Percentiles rank a stretch among this genome's conserved stretches.
These are phyloP conservation scores for Micractinium conductrix DNA, from an alignment of 139 green algal genomes.

Conservation along the genomic window DNA sequence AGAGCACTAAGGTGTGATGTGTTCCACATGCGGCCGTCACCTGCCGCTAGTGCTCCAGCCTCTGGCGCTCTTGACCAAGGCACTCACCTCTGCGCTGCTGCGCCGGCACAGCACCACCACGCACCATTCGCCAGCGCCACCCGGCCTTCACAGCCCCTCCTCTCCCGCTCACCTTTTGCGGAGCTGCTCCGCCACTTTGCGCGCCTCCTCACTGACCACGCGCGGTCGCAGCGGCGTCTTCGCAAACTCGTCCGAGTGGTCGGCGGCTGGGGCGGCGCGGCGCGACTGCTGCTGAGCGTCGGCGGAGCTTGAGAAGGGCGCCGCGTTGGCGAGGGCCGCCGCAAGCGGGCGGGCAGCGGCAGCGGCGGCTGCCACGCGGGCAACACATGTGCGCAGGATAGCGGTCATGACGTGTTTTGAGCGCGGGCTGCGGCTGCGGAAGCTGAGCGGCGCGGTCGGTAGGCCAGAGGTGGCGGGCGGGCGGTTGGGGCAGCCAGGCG, in stretches of 20 bases:
- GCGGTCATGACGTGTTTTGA: too few species aligned
- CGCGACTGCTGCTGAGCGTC: not conserved
- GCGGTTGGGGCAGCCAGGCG: too few species aligned
- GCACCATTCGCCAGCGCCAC: too few species aligned
- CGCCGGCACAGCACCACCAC: not conserved
- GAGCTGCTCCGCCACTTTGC: not conserved
- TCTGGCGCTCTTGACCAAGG: too few species aligned
- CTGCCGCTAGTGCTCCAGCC: too few species aligned
- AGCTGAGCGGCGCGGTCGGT: too few species aligned
- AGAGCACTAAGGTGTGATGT: not conserved
- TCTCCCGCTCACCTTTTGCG: too few species aligned
- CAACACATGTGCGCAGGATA: not conserved
- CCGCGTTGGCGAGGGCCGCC: not conserved
- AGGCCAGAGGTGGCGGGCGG: too few species aligned
- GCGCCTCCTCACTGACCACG: conserved; percentile 1
- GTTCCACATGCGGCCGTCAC: not conserved
- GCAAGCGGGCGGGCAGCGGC: not conserved
- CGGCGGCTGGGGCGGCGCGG: not conserved
- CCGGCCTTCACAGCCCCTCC: too few species aligned
- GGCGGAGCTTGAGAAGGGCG: not conserved
- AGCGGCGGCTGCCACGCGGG: not conserved
- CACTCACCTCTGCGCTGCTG: too few species aligned
- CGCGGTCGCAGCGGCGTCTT: not conserved
- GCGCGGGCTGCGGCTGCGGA: too few species aligned
- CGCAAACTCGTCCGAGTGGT: not conserved